phyloP scores from a whole-genome alignment of 306 rosid species.

The Psophocarpus tetragonolobus region DNA sequence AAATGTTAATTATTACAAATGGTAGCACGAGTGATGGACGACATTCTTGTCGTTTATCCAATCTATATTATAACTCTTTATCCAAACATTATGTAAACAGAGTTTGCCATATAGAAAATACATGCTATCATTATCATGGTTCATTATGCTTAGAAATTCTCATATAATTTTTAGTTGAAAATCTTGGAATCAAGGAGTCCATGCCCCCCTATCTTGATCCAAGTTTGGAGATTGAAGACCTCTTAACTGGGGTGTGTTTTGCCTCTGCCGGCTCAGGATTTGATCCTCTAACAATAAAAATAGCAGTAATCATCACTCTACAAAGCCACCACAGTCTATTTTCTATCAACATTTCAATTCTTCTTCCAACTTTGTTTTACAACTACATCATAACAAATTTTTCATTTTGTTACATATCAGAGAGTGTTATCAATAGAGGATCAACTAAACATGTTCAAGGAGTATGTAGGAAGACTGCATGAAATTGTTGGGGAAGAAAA shows the following conservation, averaged over 20 bases:
- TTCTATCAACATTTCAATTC: background rate
- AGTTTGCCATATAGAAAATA: no score
- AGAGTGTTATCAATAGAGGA: conserved; percentile 26
- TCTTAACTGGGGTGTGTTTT: conserved; percentile 50
- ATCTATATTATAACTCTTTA: no score
- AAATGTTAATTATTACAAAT: no score
- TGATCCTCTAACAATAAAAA: conserved; percentile 39
- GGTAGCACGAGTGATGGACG: no score
- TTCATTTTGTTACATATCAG: conserved; percentile 8
- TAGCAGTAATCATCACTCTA: conserved; percentile 25
- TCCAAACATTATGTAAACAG: no score
- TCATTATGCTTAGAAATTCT: conserved; percentile 1
- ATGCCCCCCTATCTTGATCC: conserved; percentile 53
- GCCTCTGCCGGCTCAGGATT: conserved; percentile 52
- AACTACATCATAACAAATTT: background rate
- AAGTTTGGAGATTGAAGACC: conserved; percentile 36
- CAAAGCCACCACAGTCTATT: background rate
- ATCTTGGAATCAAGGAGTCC: conserved; percentile 36
- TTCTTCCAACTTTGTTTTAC: background rate
- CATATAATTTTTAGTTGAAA: conserved; percentile 38
- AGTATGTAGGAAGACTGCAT: conserved; percentile 26
- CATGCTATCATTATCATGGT: no score
- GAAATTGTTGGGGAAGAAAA: conserved; percentile 31
- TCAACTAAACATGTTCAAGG: conserved; percentile 38
- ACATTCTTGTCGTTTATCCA: no score